Evolutionary conservation across 139 green algal genomes (phyloP).

Genomic region (Coelastrella sp.): DNA sequence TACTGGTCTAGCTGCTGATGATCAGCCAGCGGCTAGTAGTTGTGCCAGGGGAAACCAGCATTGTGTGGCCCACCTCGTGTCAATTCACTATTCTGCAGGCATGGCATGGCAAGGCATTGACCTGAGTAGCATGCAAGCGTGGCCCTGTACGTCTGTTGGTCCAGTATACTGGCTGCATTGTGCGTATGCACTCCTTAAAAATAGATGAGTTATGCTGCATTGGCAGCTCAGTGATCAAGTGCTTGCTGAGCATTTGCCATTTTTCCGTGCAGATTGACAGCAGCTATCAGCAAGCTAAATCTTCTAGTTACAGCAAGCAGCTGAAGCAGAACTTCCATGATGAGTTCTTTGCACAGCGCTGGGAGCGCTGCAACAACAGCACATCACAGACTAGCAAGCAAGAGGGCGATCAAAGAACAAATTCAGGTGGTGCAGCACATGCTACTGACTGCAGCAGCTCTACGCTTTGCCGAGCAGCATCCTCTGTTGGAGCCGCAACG

Average conservation of each 20-base stretch:
- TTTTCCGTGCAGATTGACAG: background rate
- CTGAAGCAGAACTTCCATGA: background rate
- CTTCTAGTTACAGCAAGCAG: background rate
- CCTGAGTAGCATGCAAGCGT: background rate
- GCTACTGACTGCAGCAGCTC: background rate
- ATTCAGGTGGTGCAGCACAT: no score
- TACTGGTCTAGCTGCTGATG: background rate
- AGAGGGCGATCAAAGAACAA: no score
- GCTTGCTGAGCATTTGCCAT: background rate
- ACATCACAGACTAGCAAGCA: background rate
- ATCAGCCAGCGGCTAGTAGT: background rate
- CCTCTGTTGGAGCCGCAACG: no score
- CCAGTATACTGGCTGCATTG: background rate
- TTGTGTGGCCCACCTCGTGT: no score
- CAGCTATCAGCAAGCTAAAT: background rate
- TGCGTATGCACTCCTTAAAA: background rate
- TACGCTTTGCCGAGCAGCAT: background rate
- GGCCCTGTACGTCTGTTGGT: no score
- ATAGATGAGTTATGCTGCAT: background rate
- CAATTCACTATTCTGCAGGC: no score
- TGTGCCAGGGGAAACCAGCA: no score
- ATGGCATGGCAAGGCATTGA: no score
- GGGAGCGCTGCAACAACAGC: background rate
- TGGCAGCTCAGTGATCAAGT: background rate
- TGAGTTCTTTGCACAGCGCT: background rate